phyloP scores from a whole-genome alignment of 148 eudicot genomes.

The Chenopodium formosanum region DNA sequence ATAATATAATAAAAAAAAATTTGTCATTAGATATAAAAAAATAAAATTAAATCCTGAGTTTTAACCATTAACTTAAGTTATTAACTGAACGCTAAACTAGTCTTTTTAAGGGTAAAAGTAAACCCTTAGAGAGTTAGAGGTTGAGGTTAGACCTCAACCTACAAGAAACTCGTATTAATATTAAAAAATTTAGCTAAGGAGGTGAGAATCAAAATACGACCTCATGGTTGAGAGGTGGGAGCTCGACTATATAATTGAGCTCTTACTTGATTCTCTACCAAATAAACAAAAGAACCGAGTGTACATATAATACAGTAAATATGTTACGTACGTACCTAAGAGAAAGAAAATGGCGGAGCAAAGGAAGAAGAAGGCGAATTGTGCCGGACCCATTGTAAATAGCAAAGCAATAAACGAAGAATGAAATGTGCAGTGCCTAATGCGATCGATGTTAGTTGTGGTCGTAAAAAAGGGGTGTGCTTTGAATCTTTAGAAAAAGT shows the following conservation, averaged over 20 bases:
- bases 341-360: slow-evolving; percentile 10
- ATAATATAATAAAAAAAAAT: neutral
- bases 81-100: no score
- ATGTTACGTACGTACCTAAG: slow-evolving; percentile 11
- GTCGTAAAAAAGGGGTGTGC: slow-evolving; percentile 6
- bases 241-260: neutral
- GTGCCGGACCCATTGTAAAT: slow-evolving; percentile 7
- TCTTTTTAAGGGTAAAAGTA: no score
- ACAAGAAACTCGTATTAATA: no score
- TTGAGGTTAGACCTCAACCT: no score
- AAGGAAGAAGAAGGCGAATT: slow-evolving; percentile 10
- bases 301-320: neutral
- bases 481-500: slow-evolving; percentile 10
- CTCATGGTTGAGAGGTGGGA: neutral
- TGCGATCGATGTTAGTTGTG: slow-evolving; percentile 3
- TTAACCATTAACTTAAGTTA: no score
- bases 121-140: no score
- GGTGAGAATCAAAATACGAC: neutral
- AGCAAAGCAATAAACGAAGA: neutral
- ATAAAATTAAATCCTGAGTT: no score
- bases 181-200: no score
- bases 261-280: neutral
- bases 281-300: neutral
- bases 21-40: no score
- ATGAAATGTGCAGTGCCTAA: neutral